Evolutionary conservation across 495 filamentous ascomycete species (phyloP), one percentile per base, ranked within the genome.

Genomic region (Trichocladium uniseriatum): DNA sequence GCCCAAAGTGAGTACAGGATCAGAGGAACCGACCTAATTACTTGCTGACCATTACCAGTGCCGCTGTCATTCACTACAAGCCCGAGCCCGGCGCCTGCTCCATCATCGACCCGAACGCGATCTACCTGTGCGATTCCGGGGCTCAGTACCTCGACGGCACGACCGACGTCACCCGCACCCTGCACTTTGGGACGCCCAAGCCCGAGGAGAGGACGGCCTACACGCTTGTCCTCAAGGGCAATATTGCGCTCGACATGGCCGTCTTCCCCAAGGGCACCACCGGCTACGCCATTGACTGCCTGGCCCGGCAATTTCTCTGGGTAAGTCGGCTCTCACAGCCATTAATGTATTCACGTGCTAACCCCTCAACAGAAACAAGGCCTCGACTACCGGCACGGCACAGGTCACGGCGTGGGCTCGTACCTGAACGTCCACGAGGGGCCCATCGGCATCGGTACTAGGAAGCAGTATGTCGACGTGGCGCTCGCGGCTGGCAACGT

Each of bases 91-190:
- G 87, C 43, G 79, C 71, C 52, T 97, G 94, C 68, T 75, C 87
- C 32, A 74, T 77, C 35, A 87, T 99, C 54, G 90, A 99, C 54
- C 89, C 90, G 6, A 80, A 81, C 19, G 80, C 81, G 14, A 80
- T 99, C 48, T 99, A 97, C 60, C 80, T 99, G 32, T 99, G 94
- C 61, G 94, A 99, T 63, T 97, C 92, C 19, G 94, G 94, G 21
- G 91, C 83, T 18, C 94, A 99, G 65, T 99, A 90, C 54, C 73
- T 84, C 11, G 94, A 99, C 67, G 94, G 94, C 43, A 99, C 94
- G 1, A 99, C 94, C 0, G 94, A 99, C 63, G 91, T 87, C 5
- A 99, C 94, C 5, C 77, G 94, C 13, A 99, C 94, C 0, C 72
- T 95, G 35, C 94, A 99, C 55, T 97, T 97, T 61, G 84, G 88